phyloP scores from a whole-genome alignment of 257 asterid species.

The Thymus quinquecostatus region DNA sequence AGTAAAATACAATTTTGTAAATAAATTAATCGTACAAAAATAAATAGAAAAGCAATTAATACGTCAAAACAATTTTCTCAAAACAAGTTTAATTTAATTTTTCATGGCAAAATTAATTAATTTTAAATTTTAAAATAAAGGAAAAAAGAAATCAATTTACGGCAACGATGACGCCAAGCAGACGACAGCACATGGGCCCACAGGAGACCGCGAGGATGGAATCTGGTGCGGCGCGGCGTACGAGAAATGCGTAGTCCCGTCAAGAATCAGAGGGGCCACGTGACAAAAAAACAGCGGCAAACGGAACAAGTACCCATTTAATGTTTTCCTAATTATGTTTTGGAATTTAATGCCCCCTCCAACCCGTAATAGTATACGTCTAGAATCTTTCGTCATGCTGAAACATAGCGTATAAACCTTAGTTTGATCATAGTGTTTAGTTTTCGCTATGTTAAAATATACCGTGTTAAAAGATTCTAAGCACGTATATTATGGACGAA shows the following conservation, averaged over 20 bases:
- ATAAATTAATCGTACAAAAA: not conserved
- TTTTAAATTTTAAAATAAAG: no score
- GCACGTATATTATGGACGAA: no score
- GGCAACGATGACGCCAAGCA: not conserved
- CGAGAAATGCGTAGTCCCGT: conserved; percentile 17
- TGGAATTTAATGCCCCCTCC: not conserved
- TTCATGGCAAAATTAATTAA: no score
- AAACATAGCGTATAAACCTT: no score
- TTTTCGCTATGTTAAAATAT: no score
- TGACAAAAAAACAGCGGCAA: conserved; percentile 17
- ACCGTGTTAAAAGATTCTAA: no score
- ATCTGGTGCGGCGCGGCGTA: conserved; percentile 26
- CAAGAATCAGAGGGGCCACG: not conserved
- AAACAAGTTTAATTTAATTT: not conserved
- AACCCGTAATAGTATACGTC: no score
- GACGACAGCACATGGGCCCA: not conserved
- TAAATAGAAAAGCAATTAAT: not conserved
- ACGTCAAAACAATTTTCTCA: not conserved
- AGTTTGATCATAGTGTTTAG: no score
- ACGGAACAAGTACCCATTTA: conserved; percentile 25
- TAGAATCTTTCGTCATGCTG: no score
- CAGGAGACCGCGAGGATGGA: not conserved
- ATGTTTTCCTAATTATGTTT: not conserved
- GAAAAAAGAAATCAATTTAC: not conserved
- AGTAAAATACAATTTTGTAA: not conserved